phyloP scores from a whole-genome alignment of 108 stramenopile genomes.

The Cyclotella sp. region DNA sequence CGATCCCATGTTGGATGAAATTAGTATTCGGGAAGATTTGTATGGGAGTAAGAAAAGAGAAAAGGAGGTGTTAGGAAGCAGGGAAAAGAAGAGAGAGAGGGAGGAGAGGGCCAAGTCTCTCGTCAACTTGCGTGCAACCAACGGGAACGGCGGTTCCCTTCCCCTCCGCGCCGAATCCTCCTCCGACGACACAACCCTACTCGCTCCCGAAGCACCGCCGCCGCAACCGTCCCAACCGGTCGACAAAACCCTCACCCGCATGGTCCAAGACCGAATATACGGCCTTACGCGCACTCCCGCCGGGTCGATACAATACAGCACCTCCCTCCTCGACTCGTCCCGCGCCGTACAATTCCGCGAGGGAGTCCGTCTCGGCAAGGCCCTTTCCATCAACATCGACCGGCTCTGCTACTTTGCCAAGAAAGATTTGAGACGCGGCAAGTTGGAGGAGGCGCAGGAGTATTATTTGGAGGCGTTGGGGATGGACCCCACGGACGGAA shows the following conservation, averaged over 20 bases:
- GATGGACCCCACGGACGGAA: conserved; percentile 81
- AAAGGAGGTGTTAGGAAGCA: conserved; percentile 16
- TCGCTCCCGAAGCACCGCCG: neutral
- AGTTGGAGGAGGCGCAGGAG: conserved; percentile 73
- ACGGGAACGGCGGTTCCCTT: neutral
- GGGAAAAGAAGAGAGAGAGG: conserved; percentile 22
- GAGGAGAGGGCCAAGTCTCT: neutral
- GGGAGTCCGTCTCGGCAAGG: conserved; percentile 69
- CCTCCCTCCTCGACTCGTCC: conserved; percentile 75
- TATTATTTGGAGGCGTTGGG: conserved; percentile 59
- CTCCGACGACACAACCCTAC: neutral
- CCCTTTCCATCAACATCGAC: conserved; percentile 78
- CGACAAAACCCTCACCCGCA: conserved; percentile 68
- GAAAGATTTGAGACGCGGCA: conserved; percentile 64
- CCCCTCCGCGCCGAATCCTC: neutral
- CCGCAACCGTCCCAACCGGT: conserved; percentile 35
- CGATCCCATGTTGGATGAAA: conserved; percentile 74
- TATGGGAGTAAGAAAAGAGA: conserved; percentile 50
- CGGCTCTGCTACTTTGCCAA: conserved; percentile 77
- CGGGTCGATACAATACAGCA: conserved; percentile 66
- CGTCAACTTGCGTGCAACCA: neutral
- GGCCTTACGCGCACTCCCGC: conserved; percentile 61
- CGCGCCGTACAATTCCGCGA: conserved; percentile 81
- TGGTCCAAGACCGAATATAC: conserved; percentile 81
- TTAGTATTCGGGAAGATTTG: conserved; percentile 73